phyloP scores from a whole-genome alignment of 495 filamentous ascomycete species.

The Podospora tetraspora region DNA sequence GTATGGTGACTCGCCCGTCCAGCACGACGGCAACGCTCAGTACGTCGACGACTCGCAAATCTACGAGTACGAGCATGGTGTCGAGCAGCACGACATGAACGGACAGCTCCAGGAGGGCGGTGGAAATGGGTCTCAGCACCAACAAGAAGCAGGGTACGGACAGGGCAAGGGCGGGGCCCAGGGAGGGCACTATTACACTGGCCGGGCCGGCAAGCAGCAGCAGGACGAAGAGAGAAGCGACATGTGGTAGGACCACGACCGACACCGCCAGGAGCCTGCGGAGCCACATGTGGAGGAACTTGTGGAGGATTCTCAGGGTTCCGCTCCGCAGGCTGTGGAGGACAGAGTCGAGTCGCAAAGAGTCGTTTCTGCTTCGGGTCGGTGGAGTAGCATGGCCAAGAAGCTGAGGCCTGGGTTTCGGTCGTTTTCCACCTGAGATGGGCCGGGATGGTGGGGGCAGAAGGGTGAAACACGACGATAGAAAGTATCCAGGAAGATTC shows the following conservation, averaged over 20 bases:
- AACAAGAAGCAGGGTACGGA: constrained; percentile 6
- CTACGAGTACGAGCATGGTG: constrained; percentile 46
- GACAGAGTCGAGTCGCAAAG: background rate
- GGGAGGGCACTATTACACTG: constrained; percentile 20
- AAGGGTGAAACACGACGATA: background rate
- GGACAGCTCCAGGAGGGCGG: constrained; percentile 9
- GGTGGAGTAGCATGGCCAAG: background rate
- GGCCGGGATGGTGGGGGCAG: background rate
- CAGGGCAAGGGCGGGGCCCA: constrained; percentile 10
- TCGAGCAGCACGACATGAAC: constrained; percentile 23
- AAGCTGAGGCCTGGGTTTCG: background rate
- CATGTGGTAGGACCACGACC: constrained; percentile 29
- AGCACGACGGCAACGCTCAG: constrained; percentile 32
- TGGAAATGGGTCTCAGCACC: constrained; percentile 1
- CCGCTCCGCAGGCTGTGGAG: background rate
- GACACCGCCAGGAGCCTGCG: background rate
- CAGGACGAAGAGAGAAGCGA: constrained; percentile 23
- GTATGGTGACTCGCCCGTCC: constrained; percentile 39
- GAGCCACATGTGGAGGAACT: background rate
- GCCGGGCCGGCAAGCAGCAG: constrained; percentile 12
- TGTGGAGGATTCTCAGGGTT: background rate
- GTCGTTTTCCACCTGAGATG: background rate
- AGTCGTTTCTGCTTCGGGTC: background rate
- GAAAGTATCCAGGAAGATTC: background rate
- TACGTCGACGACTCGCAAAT: constrained; percentile 45